Conservation (phyloP, 345 rosid genomes). For the Lumnitzera littorea region DNA sequence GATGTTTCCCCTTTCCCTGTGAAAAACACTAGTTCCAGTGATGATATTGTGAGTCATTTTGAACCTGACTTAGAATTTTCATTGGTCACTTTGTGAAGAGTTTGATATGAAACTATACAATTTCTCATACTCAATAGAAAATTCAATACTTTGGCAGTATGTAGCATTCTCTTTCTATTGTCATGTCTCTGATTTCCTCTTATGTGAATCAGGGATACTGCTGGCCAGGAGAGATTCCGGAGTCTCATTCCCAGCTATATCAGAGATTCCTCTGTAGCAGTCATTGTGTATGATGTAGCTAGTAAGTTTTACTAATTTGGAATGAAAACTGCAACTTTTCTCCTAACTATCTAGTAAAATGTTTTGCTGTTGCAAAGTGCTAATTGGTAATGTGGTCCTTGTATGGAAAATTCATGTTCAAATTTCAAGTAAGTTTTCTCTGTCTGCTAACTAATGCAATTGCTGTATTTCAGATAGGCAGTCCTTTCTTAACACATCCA, state of each 20-base stretch:
- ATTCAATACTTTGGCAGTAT: too few relatives aligned
- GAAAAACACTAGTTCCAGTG: too few relatives aligned
- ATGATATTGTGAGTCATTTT: too few relatives aligned
- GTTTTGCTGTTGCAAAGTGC: too few relatives aligned
- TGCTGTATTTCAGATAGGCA: slow-evolving; percentile 53
- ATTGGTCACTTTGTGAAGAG: too few relatives aligned
- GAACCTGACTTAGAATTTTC: too few relatives aligned
- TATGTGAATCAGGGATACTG: slow-evolving; percentile 68
- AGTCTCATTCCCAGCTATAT: slow-evolving; percentile 95
- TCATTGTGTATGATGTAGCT: slow-evolving; percentile 86
- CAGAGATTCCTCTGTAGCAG: slow-evolving; percentile 94
- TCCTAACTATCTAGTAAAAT: not conserved
- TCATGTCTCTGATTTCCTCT: slow-evolving; percentile 3
- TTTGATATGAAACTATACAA: too few relatives aligned
- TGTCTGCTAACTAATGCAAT: not conserved
- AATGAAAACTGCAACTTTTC: not conserved
- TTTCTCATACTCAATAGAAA: too few relatives aligned
- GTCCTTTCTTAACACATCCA: slow-evolving; percentile 80
- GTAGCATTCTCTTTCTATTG: not conserved
- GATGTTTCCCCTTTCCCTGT: too few relatives aligned
- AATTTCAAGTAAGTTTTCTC: too few relatives aligned
- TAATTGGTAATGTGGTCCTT: too few relatives aligned
- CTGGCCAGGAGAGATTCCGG: slow-evolving; percentile 94
- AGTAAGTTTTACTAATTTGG: slow-evolving; percentile 37
- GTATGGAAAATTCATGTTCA: too few relatives aligned